These are phyloP conservation scores for Ophiostoma triangulosporum DNA, from an alignment of 2,329 filamentous ascomycete species.

Conservation along the genomic window DNA sequence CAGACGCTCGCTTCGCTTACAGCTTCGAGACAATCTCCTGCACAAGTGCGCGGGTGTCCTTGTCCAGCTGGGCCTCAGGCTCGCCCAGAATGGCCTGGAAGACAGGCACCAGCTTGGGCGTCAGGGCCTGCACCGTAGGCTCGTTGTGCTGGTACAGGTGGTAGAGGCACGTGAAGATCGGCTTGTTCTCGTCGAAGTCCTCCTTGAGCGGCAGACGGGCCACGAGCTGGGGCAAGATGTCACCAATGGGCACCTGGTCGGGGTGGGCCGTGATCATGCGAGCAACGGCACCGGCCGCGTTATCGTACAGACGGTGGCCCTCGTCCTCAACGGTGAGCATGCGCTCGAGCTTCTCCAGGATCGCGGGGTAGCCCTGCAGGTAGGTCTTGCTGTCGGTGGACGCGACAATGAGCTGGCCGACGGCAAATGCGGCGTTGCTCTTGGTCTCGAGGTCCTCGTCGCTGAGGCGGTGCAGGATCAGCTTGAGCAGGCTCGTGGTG, in stretches of 20 bases:
- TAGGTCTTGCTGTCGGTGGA: slow-evolving; percentile 64
- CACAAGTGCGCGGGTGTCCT: slow-evolving; percentile 54
- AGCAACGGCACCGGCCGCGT: slow-evolving; percentile 79
- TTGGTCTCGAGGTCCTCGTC: slow-evolving; percentile 88
- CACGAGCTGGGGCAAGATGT: slow-evolving; percentile 71
- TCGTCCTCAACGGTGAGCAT: slow-evolving; percentile 65
- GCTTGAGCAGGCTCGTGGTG: slow-evolving; percentile 62
- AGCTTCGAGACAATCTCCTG: slow-evolving; percentile 45
- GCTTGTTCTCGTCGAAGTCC: slow-evolving; percentile 93
- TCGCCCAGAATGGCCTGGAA: slow-evolving; percentile 60
- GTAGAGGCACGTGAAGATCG: slow-evolving; percentile 81
- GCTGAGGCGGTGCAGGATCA: slow-evolving; percentile 71
- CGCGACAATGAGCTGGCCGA: slow-evolving; percentile 71
- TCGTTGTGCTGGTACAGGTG: slow-evolving; percentile 66
- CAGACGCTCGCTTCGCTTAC: slow-evolving; percentile 10
- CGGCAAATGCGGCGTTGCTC: slow-evolving; percentile 88
- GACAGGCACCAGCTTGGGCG: slow-evolving; percentile 53
- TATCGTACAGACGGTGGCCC: slow-evolving; percentile 61
- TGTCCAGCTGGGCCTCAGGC: slow-evolving; percentile 63
- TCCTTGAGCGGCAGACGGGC: slow-evolving; percentile 75
- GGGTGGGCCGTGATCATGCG: slow-evolving; percentile 86
- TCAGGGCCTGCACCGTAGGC: slow-evolving; percentile 54
- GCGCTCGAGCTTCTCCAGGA: slow-evolving; percentile 76
- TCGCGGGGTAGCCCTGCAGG: slow-evolving; percentile 58
- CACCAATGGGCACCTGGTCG: slow-evolving; percentile 63